Percentiles rank a stretch among this genome's conserved stretches.
Conservation (phyloP, 2,329 filamentous ascomycete genomes). For the Apiospora rasikravindrae region DNA sequence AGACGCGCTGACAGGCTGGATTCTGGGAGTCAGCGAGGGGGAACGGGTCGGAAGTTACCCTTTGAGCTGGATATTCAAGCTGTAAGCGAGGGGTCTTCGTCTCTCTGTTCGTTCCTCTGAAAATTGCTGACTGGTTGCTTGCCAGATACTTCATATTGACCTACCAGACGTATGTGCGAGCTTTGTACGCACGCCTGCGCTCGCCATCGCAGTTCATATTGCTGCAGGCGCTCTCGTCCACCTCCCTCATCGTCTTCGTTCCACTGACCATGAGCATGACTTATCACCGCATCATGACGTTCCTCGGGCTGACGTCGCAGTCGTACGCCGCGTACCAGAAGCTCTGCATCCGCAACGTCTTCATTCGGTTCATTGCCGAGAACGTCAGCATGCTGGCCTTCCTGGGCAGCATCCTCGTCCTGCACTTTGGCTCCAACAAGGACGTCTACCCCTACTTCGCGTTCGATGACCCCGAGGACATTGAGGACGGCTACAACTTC, state of each 20-base stretch:
- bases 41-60: slow-evolving; percentile 72
- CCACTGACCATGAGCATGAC: slow-evolving; percentile 67
- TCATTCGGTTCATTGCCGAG: slow-evolving; percentile 70
- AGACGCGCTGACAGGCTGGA: slow-evolving; percentile 69
- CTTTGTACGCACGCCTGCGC: slow-evolving; percentile 70
- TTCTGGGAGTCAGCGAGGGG: slow-evolving; percentile 68
- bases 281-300: slow-evolving; percentile 60
- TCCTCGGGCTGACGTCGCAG: slow-evolving; percentile 62
- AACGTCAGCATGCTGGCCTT: slow-evolving; percentile 73
- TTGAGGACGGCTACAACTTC: slow-evolving; percentile 61
- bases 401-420: slow-evolving; percentile 66
- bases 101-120: background rate
- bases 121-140: slow-evolving; percentile 23
- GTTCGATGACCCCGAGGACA: slow-evolving; percentile 55
- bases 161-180: slow-evolving; percentile 74
- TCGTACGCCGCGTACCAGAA: slow-evolving; percentile 69
- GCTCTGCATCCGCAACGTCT: slow-evolving; percentile 68
- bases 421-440: slow-evolving; percentile 71
- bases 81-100: slow-evolving; percentile 51
- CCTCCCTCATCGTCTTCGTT: slow-evolving; percentile 65
- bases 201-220: slow-evolving; percentile 69
- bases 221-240: slow-evolving; percentile 68
- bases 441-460: slow-evolving; percentile 73
- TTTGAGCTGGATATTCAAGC: slow-evolving; percentile 73
- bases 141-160: slow-evolving; percentile 69